phyloP scores from a whole-genome alignment of 78 protist species.

The Cavenderia fasciculata region DNA sequence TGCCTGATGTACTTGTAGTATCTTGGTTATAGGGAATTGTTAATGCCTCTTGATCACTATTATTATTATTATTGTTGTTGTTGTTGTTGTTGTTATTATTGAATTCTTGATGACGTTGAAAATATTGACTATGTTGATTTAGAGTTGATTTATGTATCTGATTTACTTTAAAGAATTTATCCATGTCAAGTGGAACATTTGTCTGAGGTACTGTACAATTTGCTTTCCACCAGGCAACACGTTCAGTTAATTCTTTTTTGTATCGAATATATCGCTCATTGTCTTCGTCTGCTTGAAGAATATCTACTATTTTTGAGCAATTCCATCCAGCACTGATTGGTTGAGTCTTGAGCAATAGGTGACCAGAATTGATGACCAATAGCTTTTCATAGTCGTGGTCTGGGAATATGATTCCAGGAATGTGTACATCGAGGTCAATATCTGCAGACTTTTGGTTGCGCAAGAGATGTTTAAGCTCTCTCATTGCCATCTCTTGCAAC shows the following conservation, averaged over 20 bases:
- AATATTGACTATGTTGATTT: no score
- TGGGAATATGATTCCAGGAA: conserved; percentile 46
- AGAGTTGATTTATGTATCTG: neutral
- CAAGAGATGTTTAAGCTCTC: conserved; percentile 36
- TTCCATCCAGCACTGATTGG: conserved; percentile 45
- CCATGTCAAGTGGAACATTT: conserved; percentile 22
- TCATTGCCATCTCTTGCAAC: conserved; percentile 5
- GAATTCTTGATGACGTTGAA: no score
- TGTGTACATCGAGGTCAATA: conserved; percentile 23
- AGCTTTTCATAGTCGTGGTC: conserved; percentile 30
- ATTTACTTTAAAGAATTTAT: neutral
- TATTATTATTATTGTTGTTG: no score
- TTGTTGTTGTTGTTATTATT: no score
- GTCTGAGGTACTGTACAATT: conserved; percentile 17
- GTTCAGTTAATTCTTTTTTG: neutral
- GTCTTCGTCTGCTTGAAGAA: conserved; percentile 20
- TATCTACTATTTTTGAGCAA: conserved; percentile 11
- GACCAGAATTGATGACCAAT: conserved; percentile 15
- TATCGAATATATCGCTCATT: neutral
- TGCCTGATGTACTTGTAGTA: no score
- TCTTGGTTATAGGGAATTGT: no score
- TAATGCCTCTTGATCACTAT: no score
- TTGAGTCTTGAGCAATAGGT: conserved; percentile 39
- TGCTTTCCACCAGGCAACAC: conserved; percentile 53
- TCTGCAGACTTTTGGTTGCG: conserved; percentile 71